phyloP scores from a whole-genome alignment of 805 yeast genomes.

The Lachancea quebecensis region DNA sequence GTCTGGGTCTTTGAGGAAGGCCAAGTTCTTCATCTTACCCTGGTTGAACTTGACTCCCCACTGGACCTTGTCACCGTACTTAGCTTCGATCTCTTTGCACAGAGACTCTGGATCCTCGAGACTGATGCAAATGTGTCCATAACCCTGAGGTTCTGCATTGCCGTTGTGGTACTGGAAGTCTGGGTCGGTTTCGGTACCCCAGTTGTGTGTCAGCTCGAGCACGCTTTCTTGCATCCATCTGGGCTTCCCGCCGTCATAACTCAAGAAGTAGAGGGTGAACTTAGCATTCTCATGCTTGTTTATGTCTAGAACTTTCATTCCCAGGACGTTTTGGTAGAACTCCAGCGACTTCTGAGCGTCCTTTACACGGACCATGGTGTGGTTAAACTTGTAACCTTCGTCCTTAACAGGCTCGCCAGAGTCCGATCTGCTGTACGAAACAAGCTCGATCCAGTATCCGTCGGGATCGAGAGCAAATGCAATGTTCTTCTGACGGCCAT shows the following conservation, averaged over 20 bases:
- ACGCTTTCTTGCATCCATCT: conserved; percentile 54
- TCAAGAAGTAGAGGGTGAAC: conserved; percentile 82
- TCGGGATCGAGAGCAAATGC: conserved; percentile 95
- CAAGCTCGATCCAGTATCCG: conserved; percentile 93
- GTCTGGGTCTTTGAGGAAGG: conserved; percentile 82
- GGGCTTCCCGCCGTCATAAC: conserved; percentile 46
- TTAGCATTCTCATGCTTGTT: conserved; percentile 58
- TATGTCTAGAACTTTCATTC: conserved; percentile 64
- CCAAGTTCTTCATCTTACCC: conserved; percentile 53
- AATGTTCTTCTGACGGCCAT: conserved; percentile 88
- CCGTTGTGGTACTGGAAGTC: conserved; percentile 78
- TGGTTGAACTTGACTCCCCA: conserved; percentile 55
- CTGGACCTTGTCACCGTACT: conserved; percentile 43
- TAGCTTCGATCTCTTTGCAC: conserved; percentile 42
- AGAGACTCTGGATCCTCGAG: conserved; percentile 46
- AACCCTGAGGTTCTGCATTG: conserved; percentile 73
- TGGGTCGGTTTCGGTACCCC: conserved; percentile 84
- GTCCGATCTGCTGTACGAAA: conserved; percentile 42
- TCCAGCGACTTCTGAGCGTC: conserved; percentile 71
- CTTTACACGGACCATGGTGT: conserved; percentile 87
- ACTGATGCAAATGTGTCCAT: conserved; percentile 76
- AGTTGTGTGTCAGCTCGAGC: conserved; percentile 88
- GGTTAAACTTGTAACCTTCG: conserved; percentile 50
- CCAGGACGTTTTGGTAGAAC: conserved; percentile 74
- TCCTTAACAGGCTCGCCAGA: conserved; percentile 12